Conservation (phyloP, 1,139 yeast genomes). For the Magnusiomyces tetraspermus region DNA sequence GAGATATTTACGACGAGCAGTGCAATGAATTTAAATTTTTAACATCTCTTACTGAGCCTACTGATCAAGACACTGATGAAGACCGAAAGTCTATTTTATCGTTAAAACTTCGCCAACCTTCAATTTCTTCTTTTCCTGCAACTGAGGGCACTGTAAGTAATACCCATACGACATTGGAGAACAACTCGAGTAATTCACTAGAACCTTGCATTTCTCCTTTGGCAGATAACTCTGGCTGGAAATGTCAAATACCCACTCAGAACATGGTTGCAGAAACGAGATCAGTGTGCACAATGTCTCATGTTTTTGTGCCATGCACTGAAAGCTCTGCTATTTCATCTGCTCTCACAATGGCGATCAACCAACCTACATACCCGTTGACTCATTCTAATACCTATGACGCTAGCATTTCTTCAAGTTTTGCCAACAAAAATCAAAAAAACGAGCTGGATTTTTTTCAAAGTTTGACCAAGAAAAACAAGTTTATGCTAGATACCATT, state of each 20-base stretch:
- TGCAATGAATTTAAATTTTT: background rate
- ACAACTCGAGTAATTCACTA: constrained; percentile 1
- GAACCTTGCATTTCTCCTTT: constrained; percentile 4
- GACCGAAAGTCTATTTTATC: background rate
- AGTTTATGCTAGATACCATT: background rate
- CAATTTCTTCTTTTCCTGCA: background rate
- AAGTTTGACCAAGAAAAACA: background rate
- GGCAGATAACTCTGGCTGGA: constrained; percentile 22
- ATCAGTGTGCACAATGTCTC: constrained; percentile 21
- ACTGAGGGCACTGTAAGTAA: background rate
- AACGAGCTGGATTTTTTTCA: background rate
- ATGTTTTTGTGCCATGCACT: constrained; percentile 22
- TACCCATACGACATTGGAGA: background rate
- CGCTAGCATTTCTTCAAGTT: background rate
- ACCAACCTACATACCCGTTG: background rate
- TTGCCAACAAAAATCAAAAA: background rate
- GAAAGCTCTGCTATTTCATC: background rate
- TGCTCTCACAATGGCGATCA: background rate
- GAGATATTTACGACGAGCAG: constrained; percentile 12
- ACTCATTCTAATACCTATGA: background rate
- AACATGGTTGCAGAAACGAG: constrained; percentile 18
- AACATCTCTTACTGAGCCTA: background rate
- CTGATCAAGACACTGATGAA: background rate
- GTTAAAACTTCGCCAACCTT: background rate
- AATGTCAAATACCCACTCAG: constrained; percentile 17